phyloP scores from a whole-genome alignment of 1,284 basidiomycete genomes.

The Porogramme epimiltina region DNA sequence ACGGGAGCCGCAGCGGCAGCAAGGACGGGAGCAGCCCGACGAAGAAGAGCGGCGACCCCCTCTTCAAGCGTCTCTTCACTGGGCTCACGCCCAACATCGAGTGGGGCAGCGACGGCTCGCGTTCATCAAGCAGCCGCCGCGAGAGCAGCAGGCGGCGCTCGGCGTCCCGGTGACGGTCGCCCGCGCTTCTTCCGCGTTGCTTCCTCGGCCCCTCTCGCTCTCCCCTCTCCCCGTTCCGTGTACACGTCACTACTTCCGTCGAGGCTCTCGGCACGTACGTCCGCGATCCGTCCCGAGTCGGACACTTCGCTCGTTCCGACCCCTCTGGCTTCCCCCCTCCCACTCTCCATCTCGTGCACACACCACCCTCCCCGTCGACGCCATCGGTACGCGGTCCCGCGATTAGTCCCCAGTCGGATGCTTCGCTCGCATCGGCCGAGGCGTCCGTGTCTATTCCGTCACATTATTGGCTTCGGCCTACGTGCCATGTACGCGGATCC shows the following conservation, averaged over 20 bases:
- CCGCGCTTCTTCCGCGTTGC: not conserved
- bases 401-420: too few species aligned
- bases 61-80: conserved; percentile 31
- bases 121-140: conserved; percentile 6
- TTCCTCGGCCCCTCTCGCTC: not conserved
- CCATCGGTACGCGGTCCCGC: not conserved
- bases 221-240: not conserved
- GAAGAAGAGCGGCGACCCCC: conserved; percentile 22
- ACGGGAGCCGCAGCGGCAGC: conserved; percentile 16
- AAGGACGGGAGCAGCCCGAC: conserved; percentile 23
- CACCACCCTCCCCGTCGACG: not conserved
- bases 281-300: not conserved
- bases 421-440: not conserved
- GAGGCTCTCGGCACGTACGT: too few species aligned
- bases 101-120: conserved; percentile 16
- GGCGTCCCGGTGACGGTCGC: conserved; percentile 21
- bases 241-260: too few species aligned
- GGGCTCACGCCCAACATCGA: conserved; percentile 23
- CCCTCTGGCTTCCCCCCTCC: not conserved
- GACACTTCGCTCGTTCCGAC: not conserved
- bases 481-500: conserved; percentile 3
- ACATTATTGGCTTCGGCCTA: conserved; percentile 1
- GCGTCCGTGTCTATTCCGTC: conserved; percentile 6
- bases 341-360: not conserved
- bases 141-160: conserved; percentile 17